phyloP scores from a whole-genome alignment of 1,139 yeast species.

The Meyerozyma athensensis region DNA sequence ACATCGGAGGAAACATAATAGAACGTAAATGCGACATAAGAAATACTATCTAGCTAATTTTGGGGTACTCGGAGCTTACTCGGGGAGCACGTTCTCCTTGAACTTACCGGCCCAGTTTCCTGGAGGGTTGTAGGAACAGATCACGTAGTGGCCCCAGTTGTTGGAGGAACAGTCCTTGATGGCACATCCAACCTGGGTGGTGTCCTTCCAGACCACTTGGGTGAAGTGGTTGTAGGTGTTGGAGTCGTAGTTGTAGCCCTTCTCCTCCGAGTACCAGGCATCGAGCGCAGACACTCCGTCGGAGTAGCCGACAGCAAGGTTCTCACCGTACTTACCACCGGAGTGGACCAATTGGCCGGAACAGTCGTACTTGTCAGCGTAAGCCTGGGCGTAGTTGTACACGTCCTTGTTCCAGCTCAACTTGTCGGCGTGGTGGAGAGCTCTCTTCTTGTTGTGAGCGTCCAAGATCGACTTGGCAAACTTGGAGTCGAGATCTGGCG shows the following conservation, averaged over 20 bases:
- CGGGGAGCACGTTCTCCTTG: constrained; percentile 45
- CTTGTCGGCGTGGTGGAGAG: constrained; percentile 55
- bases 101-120: constrained; percentile 50
- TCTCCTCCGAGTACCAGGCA: constrained; percentile 82
- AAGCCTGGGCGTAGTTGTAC: constrained; percentile 64
- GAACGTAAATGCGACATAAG: not conserved
- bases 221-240: constrained; percentile 68
- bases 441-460: constrained; percentile 67
- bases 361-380: constrained; percentile 69
- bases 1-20: not conserved
- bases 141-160: constrained; percentile 46
- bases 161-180: constrained; percentile 40
- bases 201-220: constrained; percentile 74
- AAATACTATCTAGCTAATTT: not conserved
- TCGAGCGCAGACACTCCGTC: constrained; percentile 53
- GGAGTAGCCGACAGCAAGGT: constrained; percentile 72
- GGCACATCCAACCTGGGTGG: constrained; percentile 75
- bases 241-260: constrained; percentile 46
- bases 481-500: constrained; percentile 22
- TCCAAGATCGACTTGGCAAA: constrained; percentile 41
- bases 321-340: constrained; percentile 81
- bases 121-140: constrained; percentile 50
- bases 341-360: constrained; percentile 67
- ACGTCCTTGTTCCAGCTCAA: constrained; percentile 62
- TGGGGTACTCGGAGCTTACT: too few species aligned